A percentile compares a stretch with the other conserved stretches of the same genome.
These are phyloP conservation scores for Verticillium longisporum DNA, from an alignment of 2,329 filamentous ascomycete genomes.

Conservation along the genomic window DNA sequence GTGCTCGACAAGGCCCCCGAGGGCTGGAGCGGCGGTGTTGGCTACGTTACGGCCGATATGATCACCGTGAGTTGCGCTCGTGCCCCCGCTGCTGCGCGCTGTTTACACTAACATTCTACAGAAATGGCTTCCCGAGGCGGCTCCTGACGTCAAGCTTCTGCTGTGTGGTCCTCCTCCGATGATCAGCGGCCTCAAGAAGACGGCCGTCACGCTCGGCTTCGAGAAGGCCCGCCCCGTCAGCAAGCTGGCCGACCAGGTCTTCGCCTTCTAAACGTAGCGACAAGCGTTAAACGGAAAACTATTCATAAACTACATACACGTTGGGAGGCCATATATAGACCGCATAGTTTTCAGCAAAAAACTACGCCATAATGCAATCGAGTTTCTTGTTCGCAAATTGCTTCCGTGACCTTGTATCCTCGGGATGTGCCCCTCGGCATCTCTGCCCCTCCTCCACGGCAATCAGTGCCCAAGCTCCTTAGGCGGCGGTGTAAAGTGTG, in stretches of 20 bases:
- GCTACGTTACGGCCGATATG: conserved; percentile 94
- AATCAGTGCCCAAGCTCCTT: not conserved
- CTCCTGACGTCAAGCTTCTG: conserved; percentile 84
- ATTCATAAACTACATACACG: not conserved
- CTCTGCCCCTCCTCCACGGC: not conserved
- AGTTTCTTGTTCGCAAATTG: not conserved
- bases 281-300: not conserved
- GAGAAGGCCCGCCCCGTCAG: conserved; percentile 89
- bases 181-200: conserved; percentile 96
- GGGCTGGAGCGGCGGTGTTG: conserved; percentile 85
- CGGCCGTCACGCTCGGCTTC: conserved; percentile 81
- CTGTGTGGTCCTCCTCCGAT: conserved; percentile 95
- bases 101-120: conserved; percentile 29
- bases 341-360: not conserved
- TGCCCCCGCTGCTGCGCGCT: not conserved
- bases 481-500: not conserved
- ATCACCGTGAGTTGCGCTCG: conserved; percentile 59
- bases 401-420: not conserved
- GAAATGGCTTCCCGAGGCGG: conserved; percentile 76
- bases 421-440: not conserved
- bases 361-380: not conserved
- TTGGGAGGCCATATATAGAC: not conserved
- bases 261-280: conserved; percentile 60
- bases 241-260: conserved; percentile 97
- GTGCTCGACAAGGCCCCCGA: conserved; percentile 93